Conservation (phyloP, 768 basidiomycete species). For the Pleurotus djamor region DNA sequence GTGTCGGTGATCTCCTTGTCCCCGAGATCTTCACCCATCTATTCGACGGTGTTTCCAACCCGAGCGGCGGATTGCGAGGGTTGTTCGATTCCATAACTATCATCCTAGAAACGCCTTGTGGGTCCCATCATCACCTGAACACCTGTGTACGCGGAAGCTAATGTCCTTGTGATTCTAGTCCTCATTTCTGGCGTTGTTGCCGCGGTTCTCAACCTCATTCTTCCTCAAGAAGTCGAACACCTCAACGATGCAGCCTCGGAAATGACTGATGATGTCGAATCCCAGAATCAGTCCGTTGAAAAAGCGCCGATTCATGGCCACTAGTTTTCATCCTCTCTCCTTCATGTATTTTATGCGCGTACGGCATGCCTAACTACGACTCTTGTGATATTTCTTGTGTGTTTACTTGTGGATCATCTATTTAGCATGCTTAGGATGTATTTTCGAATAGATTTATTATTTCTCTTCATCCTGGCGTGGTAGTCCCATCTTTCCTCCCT, state of each 20-base stretch:
- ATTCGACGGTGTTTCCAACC: slow-evolving; percentile 58
- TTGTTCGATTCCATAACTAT: slow-evolving; percentile 80
- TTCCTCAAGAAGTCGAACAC: slow-evolving; percentile 38
- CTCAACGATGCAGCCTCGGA: slow-evolving; percentile 12
- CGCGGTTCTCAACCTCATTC: slow-evolving; percentile 52
- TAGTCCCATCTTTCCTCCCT: no score
- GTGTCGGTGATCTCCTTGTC: slow-evolving; percentile 69
- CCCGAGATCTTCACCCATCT: slow-evolving; percentile 64
- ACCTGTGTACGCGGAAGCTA: background rate
- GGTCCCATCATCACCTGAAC: slow-evolving; percentile 21
- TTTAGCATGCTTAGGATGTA: no score
- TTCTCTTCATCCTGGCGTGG: no score
- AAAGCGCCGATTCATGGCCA: background rate
- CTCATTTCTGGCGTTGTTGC: slow-evolving; percentile 58
- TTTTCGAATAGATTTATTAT: no score
- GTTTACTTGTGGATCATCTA: background rate
- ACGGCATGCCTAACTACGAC: background rate
- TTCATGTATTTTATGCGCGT: background rate
- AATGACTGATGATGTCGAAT: slow-evolving; percentile 26
- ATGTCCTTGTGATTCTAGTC: slow-evolving; percentile 31
- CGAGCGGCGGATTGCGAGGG: slow-evolving; percentile 57
- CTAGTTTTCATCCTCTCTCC: background rate
- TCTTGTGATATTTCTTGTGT: background rate
- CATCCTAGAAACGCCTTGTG: slow-evolving; percentile 78
- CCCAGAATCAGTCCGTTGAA: slow-evolving; percentile 16